These are phyloP conservation scores for Terana coerulea DNA, from an alignment of 768 basidiomycete genomes.

Conservation along the genomic window DNA sequence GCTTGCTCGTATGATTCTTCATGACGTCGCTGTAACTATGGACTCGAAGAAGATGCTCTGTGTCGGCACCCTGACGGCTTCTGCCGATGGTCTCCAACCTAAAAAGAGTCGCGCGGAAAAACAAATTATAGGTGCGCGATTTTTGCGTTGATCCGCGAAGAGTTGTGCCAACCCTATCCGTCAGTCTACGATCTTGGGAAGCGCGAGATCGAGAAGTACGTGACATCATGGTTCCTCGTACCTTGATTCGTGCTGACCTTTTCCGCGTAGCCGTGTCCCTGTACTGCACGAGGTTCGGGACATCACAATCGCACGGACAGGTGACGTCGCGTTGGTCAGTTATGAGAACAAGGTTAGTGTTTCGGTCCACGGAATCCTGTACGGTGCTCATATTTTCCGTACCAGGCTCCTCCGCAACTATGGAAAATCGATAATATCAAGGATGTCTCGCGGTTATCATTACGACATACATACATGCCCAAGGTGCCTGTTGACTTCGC, in stretches of 20 bases:
- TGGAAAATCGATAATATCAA: conserved; percentile 69
- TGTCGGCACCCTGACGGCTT: conserved; percentile 64
- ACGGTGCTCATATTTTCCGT: neutral
- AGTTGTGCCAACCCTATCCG: too few species aligned
- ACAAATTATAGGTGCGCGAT: conserved; percentile 55
- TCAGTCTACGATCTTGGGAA: conserved; percentile 65
- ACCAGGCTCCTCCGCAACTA: conserved; percentile 69
- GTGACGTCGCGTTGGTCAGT: conserved; percentile 62
- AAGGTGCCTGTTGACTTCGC: conserved; percentile 68
- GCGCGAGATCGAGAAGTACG: conserved; percentile 65
- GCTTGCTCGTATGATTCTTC: conserved; percentile 59
- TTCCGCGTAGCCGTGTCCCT: conserved; percentile 53
- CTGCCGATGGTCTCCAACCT: conserved; percentile 59
- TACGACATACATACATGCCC: conserved; percentile 73
- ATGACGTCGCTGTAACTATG: conserved; percentile 68
- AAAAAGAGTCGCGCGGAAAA: conserved; percentile 71
- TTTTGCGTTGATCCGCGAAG: neutral
- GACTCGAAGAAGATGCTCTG: conserved; percentile 62
- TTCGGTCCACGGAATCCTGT: neutral
- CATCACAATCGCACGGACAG: conserved; percentile 59
- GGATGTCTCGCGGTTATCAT: conserved; percentile 34
- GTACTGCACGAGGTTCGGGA: conserved; percentile 71
- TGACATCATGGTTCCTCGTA: conserved; percentile 2
- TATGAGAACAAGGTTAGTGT: conserved; percentile 65
- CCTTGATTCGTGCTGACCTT: neutral